Evolutionary conservation across 441 rosid genomes (phyloP).

Genomic region (Dalechampia spathulata): DNA sequence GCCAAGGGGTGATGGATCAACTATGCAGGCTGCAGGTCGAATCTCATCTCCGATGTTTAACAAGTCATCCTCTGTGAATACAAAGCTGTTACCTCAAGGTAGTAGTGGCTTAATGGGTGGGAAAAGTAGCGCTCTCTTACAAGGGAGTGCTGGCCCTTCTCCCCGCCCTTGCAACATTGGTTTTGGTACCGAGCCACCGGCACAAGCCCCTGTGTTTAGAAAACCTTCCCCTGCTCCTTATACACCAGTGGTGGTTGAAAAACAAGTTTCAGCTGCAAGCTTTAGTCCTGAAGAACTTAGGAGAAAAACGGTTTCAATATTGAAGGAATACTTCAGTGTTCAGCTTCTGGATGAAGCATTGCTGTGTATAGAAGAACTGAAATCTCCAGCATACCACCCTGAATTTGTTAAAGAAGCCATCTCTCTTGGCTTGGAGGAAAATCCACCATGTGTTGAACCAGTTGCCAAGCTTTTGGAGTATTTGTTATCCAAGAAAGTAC

Average conservation of each 20-base stretch:
- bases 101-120: conserved; percentile 52
- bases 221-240: conserved; percentile 18
- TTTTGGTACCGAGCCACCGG: conserved; percentile 24
- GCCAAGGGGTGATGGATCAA: conserved; percentile 68
- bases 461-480: conserved; percentile 46
- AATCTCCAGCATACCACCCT: conserved; percentile 56
- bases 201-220: conserved; percentile 19
- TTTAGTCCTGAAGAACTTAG: conserved; percentile 38
- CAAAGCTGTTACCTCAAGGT: conserved; percentile 72
- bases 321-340: conserved; percentile 66
- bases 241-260: conserved; percentile 31
- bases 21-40: conserved; percentile 35
- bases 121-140: conserved; percentile 66
- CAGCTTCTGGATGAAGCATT: conserved; percentile 62
- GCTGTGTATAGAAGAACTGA: conserved; percentile 63
- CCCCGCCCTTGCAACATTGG: conserved; percentile 21
- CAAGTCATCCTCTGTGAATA: conserved; percentile 45
- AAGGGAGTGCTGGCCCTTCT: conserved; percentile 36
- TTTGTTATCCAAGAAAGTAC: conserved; percentile 41
- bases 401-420: conserved; percentile 85
- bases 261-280: conserved; percentile 34
- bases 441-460: conserved; percentile 54
- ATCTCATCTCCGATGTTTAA: conserved; percentile 30
- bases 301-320: conserved; percentile 50
- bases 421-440: conserved; percentile 59